A percentile compares a stretch with the other conserved stretches of the same genome.
Evolutionary conservation across 805 yeast species (phyloP).

Genomic region (Yamadazyma philogaea): DNA sequence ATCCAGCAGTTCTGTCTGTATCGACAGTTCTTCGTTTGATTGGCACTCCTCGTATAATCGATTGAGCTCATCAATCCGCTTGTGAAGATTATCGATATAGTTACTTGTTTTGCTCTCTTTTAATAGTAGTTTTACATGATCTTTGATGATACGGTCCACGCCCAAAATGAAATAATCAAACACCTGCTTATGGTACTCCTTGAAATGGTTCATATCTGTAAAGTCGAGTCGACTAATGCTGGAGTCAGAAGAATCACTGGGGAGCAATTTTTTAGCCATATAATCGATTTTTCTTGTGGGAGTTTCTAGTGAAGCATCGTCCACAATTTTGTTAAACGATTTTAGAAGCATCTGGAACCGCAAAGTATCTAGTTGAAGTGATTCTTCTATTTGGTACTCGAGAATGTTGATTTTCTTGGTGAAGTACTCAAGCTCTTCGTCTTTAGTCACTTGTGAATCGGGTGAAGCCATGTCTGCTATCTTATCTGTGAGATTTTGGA

Average conservation of each 20-base stretch:
- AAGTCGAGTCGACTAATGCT: slow-evolving; percentile 16
- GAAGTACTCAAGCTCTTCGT: slow-evolving; percentile 8
- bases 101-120: slow-evolving; percentile 27
- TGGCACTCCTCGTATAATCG: slow-evolving; percentile 19
- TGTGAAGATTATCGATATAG: slow-evolving; percentile 22
- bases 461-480: slow-evolving; percentile 19
- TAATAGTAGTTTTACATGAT: slow-evolving; percentile 45
- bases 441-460: slow-evolving; percentile 15
- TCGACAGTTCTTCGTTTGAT: slow-evolving; percentile 12
- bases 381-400: slow-evolving; percentile 41
- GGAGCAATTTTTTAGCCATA: slow-evolving; percentile 9
- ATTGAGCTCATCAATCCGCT: slow-evolving; percentile 27
- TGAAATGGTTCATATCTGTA: slow-evolving; percentile 20
- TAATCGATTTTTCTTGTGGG: slow-evolving; percentile 49
- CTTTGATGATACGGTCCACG: slow-evolving; percentile 53
- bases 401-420: slow-evolving; percentile 24
- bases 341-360: slow-evolving; percentile 50
- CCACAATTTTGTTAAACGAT: slow-evolving; percentile 53
- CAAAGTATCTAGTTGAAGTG: slow-evolving; percentile 40
- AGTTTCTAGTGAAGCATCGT: slow-evolving; percentile 55
- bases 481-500: slow-evolving; percentile 39
- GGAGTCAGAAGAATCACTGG: slow-evolving; percentile 10
- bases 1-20: slow-evolving; percentile 3
- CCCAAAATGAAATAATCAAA: slow-evolving; percentile 60
- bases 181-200: slow-evolving; percentile 43